These are phyloP conservation scores for Cercospora nicotianae DNA, from an alignment of 2,329 filamentous ascomycete genomes.

Conservation along the genomic window DNA sequence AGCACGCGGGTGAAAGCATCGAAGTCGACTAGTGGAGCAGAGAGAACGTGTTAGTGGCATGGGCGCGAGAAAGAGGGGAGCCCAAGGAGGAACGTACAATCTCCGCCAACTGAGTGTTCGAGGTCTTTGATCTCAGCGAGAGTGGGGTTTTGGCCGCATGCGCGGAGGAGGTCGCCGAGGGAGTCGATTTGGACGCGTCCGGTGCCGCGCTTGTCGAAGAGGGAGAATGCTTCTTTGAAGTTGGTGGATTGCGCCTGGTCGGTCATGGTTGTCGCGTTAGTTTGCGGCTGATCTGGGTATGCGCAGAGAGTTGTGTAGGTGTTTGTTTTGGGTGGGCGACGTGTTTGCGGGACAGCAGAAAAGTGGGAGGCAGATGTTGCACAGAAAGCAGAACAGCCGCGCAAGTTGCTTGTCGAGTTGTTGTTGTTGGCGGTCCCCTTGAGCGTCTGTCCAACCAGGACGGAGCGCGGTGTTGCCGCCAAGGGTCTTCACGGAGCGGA, in stretches of 20 bases:
- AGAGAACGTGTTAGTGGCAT: conserved; percentile 7
- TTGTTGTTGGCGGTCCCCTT: not conserved
- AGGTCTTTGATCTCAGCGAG: conserved; percentile 88
- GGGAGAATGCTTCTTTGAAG: conserved; percentile 99
- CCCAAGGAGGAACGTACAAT: conserved; percentile 68
- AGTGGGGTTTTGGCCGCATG: conserved; percentile 97
- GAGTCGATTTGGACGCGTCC: conserved; percentile 84
- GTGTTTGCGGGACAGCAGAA: not conserved
- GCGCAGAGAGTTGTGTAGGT: not conserved
- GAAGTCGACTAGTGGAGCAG: conserved; percentile 73
- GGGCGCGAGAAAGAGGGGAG: not conserved
- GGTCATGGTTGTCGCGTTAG: conserved; percentile 31
- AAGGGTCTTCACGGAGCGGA: not conserved
- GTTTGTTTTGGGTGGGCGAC: not conserved
- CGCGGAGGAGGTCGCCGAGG: conserved; percentile 89
- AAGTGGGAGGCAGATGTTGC: not conserved
- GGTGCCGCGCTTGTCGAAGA: conserved; percentile 99
- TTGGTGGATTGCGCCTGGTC: conserved; percentile 82
- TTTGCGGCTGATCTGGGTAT: not conserved
- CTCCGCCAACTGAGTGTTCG: conserved; percentile 82
- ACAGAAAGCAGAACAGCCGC: not conserved
- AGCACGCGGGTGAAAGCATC: conserved; percentile 95
- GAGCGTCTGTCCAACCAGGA: conserved; percentile 1
- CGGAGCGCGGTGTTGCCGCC: conserved; percentile 1
- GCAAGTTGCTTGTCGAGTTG: not conserved